These are phyloP conservation scores for Liriodendron chinense DNA, from an alignment of 164 flowering plant species.

Conservation along the genomic window DNA sequence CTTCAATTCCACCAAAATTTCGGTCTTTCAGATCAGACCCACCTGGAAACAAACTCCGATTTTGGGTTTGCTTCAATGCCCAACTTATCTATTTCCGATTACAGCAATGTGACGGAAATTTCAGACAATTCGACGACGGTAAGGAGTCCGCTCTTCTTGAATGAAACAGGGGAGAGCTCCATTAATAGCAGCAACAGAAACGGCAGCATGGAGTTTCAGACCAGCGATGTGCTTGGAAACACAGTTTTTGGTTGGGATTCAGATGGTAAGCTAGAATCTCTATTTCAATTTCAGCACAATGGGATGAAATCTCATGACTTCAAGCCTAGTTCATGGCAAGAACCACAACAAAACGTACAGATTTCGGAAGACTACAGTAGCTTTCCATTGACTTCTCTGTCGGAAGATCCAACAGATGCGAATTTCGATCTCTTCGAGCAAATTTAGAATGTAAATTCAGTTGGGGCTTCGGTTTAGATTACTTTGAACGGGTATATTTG, in stretches of 20 bases:
- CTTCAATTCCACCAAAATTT: conserved; percentile 18
- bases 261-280: conserved; percentile 35
- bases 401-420: conserved; percentile 41
- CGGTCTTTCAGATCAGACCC: conserved; percentile 22
- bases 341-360: conserved; percentile 27
- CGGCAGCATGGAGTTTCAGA: conserved; percentile 27
- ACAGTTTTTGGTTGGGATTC: conserved; percentile 38
- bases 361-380: conserved; percentile 42
- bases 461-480: neutral
- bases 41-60: conserved; percentile 22
- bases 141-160: conserved; percentile 25
- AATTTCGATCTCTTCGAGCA: conserved; percentile 47
- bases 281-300: conserved; percentile 44
- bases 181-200: conserved; percentile 47
- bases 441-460: conserved; percentile 38
- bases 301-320: conserved; percentile 44
- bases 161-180: conserved; percentile 39
- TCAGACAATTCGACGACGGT: conserved; percentile 45
- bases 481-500: neutral
- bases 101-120: conserved; percentile 32
- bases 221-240: conserved; percentile 33
- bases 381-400: conserved; percentile 42
- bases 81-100: conserved; percentile 37
- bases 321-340: conserved; percentile 39
- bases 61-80: conserved; percentile 42